These are phyloP conservation scores for Aspergillus calidoustus DNA, from an alignment of 2,329 filamentous ascomycete genomes.

Conservation along the genomic window DNA sequence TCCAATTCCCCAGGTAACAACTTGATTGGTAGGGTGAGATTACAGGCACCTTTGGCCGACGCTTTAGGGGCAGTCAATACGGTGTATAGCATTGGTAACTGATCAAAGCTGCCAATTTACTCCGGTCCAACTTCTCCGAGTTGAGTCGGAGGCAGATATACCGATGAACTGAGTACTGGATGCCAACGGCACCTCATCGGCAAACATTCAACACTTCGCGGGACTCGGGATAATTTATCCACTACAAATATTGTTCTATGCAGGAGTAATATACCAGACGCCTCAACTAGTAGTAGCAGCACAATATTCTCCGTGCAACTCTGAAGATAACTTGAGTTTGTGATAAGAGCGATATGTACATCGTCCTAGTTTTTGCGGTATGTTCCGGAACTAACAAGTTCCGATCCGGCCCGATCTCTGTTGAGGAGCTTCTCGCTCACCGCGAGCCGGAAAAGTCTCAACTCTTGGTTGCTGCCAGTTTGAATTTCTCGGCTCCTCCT, in stretches of 20 bases:
- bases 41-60: background rate
- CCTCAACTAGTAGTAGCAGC: background rate
- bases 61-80: background rate
- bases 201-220: background rate
- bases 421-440: background rate
- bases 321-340: background rate
- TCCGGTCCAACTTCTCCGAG: background rate
- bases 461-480: background rate
- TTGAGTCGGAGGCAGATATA: background rate
- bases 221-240: background rate
- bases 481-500: slow-evolving; percentile 23
- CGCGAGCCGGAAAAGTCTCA: background rate
- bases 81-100: background rate
- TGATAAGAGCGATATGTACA: background rate
- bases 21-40: background rate
- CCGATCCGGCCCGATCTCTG: slow-evolving; percentile 1
- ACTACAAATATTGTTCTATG: background rate
- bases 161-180: background rate
- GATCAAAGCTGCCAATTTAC: background rate
- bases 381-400: background rate
- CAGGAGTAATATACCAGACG: background rate
- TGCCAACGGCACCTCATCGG: background rate
- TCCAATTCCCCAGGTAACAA: no score
- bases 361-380: background rate
- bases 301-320: background rate